Evolutionary conservation across 352 stramenopile genomes (phyloP).

Genomic region (Phytophthora uliginosa): DNA sequence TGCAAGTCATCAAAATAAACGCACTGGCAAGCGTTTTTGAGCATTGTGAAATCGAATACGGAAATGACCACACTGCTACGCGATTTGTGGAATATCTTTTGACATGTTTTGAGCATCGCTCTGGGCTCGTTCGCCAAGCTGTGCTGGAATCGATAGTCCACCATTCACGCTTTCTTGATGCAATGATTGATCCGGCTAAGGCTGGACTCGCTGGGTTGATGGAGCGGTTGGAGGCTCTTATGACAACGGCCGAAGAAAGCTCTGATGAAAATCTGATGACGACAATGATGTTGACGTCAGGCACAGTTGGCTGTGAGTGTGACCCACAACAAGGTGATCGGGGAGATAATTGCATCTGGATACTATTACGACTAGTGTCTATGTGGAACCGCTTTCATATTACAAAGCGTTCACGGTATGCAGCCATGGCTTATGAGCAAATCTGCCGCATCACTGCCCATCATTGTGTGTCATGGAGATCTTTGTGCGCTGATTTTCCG

Average conservation of each 20-base stretch:
- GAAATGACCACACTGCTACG: slow-evolving; percentile 29
- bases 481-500: slow-evolving; percentile 63
- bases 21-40: slow-evolving; percentile 48
- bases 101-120: slow-evolving; percentile 32
- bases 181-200: slow-evolving; percentile 45
- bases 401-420: slow-evolving; percentile 30
- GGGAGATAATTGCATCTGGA: slow-evolving; percentile 57
- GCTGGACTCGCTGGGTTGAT: slow-evolving; percentile 37
- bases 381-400: slow-evolving; percentile 63
- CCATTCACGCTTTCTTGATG: slow-evolving; percentile 40
- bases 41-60: slow-evolving; percentile 52
- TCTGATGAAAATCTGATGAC: slow-evolving; percentile 31
- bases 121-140: slow-evolving; percentile 25
- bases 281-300: slow-evolving; percentile 39
- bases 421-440: slow-evolving; percentile 52
- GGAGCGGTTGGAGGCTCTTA: slow-evolving; percentile 44
- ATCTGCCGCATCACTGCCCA: slow-evolving; percentile 57
- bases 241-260: slow-evolving; percentile 46
- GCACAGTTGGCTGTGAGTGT: slow-evolving; percentile 56
- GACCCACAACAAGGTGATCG: slow-evolving; percentile 38
- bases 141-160: slow-evolving; percentile 29
- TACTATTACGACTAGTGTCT: slow-evolving; percentile 58
- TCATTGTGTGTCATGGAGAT: slow-evolving; percentile 63
- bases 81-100: slow-evolving; percentile 47
- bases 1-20: slow-evolving; percentile 34